phyloP scores from a whole-genome alignment of 2,329 filamentous ascomycete genomes.

The Phaeoacremonium minimum region DNA sequence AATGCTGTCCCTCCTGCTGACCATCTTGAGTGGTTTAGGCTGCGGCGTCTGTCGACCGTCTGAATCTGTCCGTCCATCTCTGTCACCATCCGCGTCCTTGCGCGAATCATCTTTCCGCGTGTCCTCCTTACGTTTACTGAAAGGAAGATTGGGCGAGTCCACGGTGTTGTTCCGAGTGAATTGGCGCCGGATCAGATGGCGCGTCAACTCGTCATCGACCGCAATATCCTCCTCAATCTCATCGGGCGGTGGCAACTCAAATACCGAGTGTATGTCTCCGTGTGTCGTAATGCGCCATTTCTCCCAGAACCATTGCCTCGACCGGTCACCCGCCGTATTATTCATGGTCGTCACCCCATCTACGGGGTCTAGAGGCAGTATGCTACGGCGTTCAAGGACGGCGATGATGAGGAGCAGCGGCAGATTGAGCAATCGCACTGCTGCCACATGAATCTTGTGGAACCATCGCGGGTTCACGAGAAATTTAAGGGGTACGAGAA shows the following conservation, averaged over 20 bases:
- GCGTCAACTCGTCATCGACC: constrained; percentile 54
- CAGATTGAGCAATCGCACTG: constrained; percentile 69
- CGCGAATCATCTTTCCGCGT: too few relatives aligned
- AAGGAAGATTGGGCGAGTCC: constrained; percentile 16
- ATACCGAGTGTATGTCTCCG: constrained; percentile 68
- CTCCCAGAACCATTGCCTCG: constrained; percentile 55
- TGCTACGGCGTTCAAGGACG: constrained; percentile 62
- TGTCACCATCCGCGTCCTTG: background rate
- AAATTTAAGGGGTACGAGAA: constrained; percentile 74
- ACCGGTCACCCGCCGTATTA: constrained; percentile 7
- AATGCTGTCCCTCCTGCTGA: constrained; percentile 55
- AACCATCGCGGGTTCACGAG: constrained; percentile 80
- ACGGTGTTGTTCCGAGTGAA: constrained; percentile 42
- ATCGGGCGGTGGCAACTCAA: constrained; percentile 66
- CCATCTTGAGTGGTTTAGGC: too few relatives aligned
- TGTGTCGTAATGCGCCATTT: constrained; percentile 66
- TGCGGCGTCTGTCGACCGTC: too few relatives aligned
- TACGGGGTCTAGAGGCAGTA: constrained; percentile 47
- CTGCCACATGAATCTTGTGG: constrained; percentile 81
- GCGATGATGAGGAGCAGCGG: constrained; percentile 71
- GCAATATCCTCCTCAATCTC: constrained; percentile 52
- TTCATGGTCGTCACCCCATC: background rate
- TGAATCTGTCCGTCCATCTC: too few relatives aligned
- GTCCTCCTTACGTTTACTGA: too few relatives aligned
- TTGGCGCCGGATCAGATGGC: constrained; percentile 53